Conservation (phyloP, 495 filamentous ascomycete genomes). For the Aspergillus conjunctus region DNA sequence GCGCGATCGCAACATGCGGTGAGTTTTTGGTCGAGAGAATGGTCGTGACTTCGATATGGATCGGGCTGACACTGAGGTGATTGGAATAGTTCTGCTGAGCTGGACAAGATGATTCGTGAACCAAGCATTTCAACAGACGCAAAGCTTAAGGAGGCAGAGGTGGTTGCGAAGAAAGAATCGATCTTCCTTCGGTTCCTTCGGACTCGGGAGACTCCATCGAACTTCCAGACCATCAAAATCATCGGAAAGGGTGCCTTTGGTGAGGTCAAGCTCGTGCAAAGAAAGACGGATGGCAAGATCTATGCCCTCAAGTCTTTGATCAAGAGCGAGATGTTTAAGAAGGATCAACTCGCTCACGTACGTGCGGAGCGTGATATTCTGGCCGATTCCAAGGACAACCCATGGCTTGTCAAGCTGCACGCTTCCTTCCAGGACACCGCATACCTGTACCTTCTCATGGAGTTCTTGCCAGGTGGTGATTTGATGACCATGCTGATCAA, state of each 20-base stretch:
- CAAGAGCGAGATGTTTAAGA: constrained; percentile 99
- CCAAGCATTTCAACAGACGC: constrained; percentile 70
- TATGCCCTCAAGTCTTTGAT: constrained; percentile 98
- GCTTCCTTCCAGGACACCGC: constrained; percentile 96
- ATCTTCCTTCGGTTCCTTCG: constrained; percentile 92
- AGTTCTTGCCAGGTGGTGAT: constrained; percentile 97
- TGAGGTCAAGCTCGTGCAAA: constrained; percentile 94
- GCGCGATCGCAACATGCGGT: constrained; percentile 89
- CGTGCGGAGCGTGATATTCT: constrained; percentile 97
- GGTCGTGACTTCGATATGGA: constrained; percentile 8
- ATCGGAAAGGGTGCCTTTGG: constrained; percentile 99
- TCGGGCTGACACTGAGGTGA: constrained; percentile 1
- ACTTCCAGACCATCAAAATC: constrained; percentile 94
- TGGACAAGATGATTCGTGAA: constrained; percentile 79
- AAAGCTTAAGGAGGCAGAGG: constrained; percentile 75
- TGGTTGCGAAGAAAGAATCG: constrained; percentile 79
- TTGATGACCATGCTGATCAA: constrained; percentile 99
- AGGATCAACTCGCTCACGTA: constrained; percentile 98
- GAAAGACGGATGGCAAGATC: constrained; percentile 94
- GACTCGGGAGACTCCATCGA: constrained; percentile 85
- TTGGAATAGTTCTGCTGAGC: constrained; percentile 73
- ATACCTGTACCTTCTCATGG: constrained; percentile 98
- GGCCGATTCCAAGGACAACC: constrained; percentile 92
- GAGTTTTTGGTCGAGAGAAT: constrained; percentile 27
- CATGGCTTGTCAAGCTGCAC: constrained; percentile 97